These are phyloP conservation scores for Naganishia randhawae DNA, from an alignment of 768 basidiomycete species.

Conservation along the genomic window DNA sequence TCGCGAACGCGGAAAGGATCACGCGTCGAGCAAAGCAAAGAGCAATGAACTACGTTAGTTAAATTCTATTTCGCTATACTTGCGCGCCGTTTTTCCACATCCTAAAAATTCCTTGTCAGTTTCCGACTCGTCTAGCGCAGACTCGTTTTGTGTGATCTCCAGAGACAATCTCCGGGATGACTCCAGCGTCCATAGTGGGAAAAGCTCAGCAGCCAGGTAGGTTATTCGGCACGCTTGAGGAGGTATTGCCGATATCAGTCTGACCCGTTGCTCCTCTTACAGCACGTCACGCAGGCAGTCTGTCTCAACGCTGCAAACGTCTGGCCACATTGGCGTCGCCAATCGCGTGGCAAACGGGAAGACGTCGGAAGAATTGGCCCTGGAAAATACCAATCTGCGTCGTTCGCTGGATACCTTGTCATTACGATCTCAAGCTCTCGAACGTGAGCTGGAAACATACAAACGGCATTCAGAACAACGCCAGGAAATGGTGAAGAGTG, in stretches of 20 bases:
- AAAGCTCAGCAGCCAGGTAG: not conserved
- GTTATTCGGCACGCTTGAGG: not conserved
- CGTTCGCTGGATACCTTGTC: slow-evolving; percentile 45
- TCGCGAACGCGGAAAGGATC: not conserved
- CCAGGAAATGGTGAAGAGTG: slow-evolving; percentile 40
- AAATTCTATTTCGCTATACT: not conserved
- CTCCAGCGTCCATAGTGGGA: not conserved
- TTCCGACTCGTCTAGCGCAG: slow-evolving; percentile 37
- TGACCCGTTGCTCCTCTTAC: not conserved
- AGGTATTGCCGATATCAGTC: not conserved
- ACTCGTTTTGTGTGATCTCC: slow-evolving; percentile 29
- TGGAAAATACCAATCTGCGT: slow-evolving; percentile 46
- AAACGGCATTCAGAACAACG: slow-evolving; percentile 34
- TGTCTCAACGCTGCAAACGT: slow-evolving; percentile 4
- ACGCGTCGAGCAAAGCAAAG: not conserved
- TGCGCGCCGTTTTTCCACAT: not conserved
- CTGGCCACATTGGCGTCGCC: not conserved
- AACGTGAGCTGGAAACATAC: slow-evolving; percentile 35
- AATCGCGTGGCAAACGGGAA: slow-evolving; percentile 29
- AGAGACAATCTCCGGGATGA: slow-evolving; percentile 4
- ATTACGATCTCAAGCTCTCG: slow-evolving; percentile 37
- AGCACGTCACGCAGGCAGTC: slow-evolving; percentile 1
- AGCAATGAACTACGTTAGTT: not conserved
- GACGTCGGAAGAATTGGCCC: slow-evolving; percentile 45
- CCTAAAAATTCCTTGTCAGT: slow-evolving; percentile 6